A percentile compares a stretch with the other conserved stretches of the same genome.
phyloP scores from a whole-genome alignment of 179 eudicot species.

The Beta macrorhiza region DNA sequence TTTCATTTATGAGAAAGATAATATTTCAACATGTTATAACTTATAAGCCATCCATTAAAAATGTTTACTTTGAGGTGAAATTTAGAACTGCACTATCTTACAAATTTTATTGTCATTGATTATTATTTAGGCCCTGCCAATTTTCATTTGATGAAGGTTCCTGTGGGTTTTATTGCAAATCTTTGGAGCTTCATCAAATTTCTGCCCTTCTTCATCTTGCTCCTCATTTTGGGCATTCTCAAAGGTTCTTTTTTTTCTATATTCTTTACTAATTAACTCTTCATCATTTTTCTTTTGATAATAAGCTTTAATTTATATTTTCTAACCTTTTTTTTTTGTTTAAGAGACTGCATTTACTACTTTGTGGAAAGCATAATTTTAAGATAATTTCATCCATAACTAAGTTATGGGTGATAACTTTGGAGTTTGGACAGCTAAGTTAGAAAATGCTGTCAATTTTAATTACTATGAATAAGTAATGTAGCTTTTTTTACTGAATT shows the following conservation, averaged over 20 bases:
- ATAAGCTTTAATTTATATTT: neutral
- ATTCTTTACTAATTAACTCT: neutral
- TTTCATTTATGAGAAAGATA: neutral
- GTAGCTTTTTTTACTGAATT: no score
- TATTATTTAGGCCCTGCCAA: no score
- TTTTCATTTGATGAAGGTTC: conserved; percentile 54
- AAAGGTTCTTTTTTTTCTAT: conserved; percentile 46
- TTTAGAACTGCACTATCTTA: no score
- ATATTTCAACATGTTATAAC: neutral
- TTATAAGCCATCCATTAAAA: neutral
- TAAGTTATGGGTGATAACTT: no score
- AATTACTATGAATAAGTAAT: no score
- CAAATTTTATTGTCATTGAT: no score
- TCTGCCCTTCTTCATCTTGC: conserved; percentile 68
- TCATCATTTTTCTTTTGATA: neutral
- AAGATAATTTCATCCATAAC: no score
- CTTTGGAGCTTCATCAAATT: conserved; percentile 73
- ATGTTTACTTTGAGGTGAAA: neutral
- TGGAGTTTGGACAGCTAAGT: no score
- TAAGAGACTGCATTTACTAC: no score
- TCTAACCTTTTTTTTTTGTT: no score
- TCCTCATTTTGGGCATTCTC: conserved; percentile 59
- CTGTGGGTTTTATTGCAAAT: conserved; percentile 61
- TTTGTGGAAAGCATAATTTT: no score
- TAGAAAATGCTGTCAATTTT: no score